Percentiles rank a stretch among this genome's conserved stretches.
These are phyloP conservation scores for Rosa persica DNA, from an alignment of 306 rosid genomes.

Conservation along the genomic window DNA sequence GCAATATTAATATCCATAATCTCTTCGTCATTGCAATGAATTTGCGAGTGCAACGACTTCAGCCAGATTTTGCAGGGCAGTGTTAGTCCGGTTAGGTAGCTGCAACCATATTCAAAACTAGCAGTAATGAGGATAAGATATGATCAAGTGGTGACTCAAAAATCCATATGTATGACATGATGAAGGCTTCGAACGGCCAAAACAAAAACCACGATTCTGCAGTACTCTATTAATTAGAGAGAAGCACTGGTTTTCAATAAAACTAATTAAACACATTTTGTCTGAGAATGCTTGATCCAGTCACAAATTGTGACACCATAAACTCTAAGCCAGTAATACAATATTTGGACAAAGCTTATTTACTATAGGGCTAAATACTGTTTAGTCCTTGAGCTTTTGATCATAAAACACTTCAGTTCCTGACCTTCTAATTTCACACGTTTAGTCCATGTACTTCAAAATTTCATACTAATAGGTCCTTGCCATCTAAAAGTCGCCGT, in stretches of 20 bases:
- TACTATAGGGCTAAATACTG: too few species aligned
- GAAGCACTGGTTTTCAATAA: neutral
- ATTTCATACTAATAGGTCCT: too few species aligned
- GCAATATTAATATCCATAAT: too few species aligned
- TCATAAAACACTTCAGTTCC: too few species aligned
- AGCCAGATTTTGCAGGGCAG: neutral
- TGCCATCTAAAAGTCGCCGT: too few species aligned
- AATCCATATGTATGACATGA: neutral
- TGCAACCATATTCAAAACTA: neutral
- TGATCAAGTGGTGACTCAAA: neutral
- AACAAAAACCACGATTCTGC: neutral
- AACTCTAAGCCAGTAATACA: neutral
- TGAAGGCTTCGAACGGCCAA: neutral
- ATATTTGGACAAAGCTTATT: neutral
- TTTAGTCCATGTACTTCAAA: too few species aligned
- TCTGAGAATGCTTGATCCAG: neutral
- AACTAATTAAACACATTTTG: too few species aligned
- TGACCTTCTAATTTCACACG: too few species aligned
- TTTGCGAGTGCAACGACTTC: neutral
- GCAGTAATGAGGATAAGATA: neutral
- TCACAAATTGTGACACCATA: neutral
- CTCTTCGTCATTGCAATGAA: too few species aligned
- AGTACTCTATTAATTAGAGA: neutral
- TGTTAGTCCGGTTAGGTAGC: neutral
- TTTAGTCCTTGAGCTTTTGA: too few species aligned